Conservation (phyloP, 805 yeast species). For the Pichia nakasei region DNA sequence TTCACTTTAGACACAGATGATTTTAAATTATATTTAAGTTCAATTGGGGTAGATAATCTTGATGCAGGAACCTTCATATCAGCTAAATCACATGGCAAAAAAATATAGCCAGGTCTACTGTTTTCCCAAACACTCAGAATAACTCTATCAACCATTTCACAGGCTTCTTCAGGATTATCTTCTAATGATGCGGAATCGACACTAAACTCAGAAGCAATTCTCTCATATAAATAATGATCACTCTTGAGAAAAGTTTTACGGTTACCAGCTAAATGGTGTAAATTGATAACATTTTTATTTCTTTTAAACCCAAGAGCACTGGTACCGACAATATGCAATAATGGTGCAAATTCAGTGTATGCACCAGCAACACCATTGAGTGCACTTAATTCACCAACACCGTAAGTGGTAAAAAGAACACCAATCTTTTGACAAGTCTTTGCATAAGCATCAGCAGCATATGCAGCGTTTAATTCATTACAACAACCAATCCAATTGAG, state of each 20-base stretch:
- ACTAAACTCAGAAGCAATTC: slow-evolving; percentile 47
- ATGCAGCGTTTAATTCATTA: slow-evolving; percentile 82
- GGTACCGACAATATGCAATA: slow-evolving; percentile 74
- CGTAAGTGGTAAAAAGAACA: slow-evolving; percentile 74
- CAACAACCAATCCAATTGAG: slow-evolving; percentile 87
- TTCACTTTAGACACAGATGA: slow-evolving; percentile 15
- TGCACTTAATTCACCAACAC: slow-evolving; percentile 84
- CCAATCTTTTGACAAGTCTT: slow-evolving; percentile 62
- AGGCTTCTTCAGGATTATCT: slow-evolving; percentile 36
- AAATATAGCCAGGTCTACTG: slow-evolving; percentile 78
- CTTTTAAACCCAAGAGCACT: slow-evolving; percentile 17
- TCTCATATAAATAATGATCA: slow-evolving; percentile 59
- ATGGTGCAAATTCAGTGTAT: slow-evolving; percentile 82
- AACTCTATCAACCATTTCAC: slow-evolving; percentile 62
- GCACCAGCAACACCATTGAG: slow-evolving; percentile 83
- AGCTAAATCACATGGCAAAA: slow-evolving; percentile 65
- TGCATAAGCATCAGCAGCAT: slow-evolving; percentile 85
- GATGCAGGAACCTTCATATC: slow-evolving; percentile 38
- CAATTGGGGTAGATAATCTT: slow-evolving; percentile 27
- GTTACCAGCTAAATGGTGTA: slow-evolving; percentile 57
- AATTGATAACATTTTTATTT: slow-evolving; percentile 11
- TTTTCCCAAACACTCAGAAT: slow-evolving; percentile 44
- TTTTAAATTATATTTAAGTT: slow-evolving; percentile 15
- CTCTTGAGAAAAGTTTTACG: slow-evolving; percentile 42
- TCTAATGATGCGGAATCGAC: slow-evolving; percentile 45